phyloP scores from a whole-genome alignment of 2,329 filamentous ascomycete genomes.

The Fusarium piperis region DNA sequence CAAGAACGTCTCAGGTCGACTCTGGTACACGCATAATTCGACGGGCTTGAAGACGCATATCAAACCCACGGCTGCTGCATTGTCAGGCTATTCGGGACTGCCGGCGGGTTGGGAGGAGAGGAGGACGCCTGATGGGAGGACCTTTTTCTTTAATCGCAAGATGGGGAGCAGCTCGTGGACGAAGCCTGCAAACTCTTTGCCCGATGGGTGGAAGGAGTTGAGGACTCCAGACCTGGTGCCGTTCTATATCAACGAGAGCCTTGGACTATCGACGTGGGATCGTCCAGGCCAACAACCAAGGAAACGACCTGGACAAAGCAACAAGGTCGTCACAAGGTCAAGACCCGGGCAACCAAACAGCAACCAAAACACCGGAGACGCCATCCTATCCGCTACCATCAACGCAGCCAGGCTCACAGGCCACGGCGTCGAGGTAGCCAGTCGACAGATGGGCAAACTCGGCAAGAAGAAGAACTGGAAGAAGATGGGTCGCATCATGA shows the following conservation, averaged over 20 bases:
- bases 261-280: conserved; percentile 42
- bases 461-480: conserved; percentile 41
- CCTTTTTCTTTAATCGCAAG: conserved; percentile 37
- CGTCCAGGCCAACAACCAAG: conserved; percentile 42
- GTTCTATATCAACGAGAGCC: conserved; percentile 41
- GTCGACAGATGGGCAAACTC: conserved; percentile 39
- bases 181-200: conserved; percentile 35
- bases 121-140: conserved; percentile 36
- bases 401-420: conserved; percentile 34
- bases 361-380: conserved; percentile 12
- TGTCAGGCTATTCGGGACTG: conserved; percentile 16
- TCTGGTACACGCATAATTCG: conserved; percentile 42
- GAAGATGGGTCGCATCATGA: conserved; percentile 31
- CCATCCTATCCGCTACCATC: conserved; percentile 28
- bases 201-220: conserved; percentile 40
- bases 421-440: conserved; percentile 28
- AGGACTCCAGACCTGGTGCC: conserved; percentile 40
- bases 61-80: conserved; percentile 25
- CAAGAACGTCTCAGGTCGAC: conserved; percentile 40
- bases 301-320: conserved; percentile 5
- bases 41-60: conserved; percentile 41
- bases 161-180: conserved; percentile 37
- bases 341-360: conserved; percentile 12
- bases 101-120: conserved; percentile 40
- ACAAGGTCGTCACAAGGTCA: neutral